Base-by-base conservation (phyloP, 2,329 filamentous ascomycete genomes). In the Fonsecaea erecta region DNA sequence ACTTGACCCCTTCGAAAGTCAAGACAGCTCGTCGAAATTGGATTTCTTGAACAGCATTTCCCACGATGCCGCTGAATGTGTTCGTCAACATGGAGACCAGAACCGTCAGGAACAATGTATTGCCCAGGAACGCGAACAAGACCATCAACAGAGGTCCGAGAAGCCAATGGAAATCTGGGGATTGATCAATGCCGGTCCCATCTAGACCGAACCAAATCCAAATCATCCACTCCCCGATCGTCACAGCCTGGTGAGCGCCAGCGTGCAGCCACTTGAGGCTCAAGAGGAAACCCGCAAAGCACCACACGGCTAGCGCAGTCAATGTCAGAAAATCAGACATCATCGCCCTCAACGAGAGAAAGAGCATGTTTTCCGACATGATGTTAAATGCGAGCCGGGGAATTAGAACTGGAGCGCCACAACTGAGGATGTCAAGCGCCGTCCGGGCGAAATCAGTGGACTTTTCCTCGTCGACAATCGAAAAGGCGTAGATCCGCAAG, bases 181-280 rank as follows among this genome's bases (percentile, higher is more conserved):
- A 84, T 64, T 82, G 79, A 67, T 86, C 82, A 48, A 89, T 87
- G 7, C 86, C 86, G 2, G 84, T 87, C 6, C 86, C 92, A 71
- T 95, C 92, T 1, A 96, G 85, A 1, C 92, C 92, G 73, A 96
- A 95, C 92, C 92, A 96, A 26, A 96, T 93, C 85, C 90, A 95
- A 1, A 95, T 85, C 91, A 96, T 94, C 92, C 92, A 96, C 77
- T 93, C 93, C 52, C 87, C 87, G 67, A 95, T 93, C 1, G 88
- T 91, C 77, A 90, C 79, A 3, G 88, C 65, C 35, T 68, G 79
- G 60, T 90, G 87, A 0, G 78, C 76, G 21, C 86, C 88, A 69
- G 90, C 84, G 65, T 69, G 67, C 8, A 96, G 85, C 91, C 92
- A 95, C 37, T 88, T 83, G 75, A 96, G 85, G 26, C 90, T 90